Evolutionary conservation across 2,329 filamentous ascomycete species (phyloP).

Genomic region (Cladosporium oxysporum): DNA sequence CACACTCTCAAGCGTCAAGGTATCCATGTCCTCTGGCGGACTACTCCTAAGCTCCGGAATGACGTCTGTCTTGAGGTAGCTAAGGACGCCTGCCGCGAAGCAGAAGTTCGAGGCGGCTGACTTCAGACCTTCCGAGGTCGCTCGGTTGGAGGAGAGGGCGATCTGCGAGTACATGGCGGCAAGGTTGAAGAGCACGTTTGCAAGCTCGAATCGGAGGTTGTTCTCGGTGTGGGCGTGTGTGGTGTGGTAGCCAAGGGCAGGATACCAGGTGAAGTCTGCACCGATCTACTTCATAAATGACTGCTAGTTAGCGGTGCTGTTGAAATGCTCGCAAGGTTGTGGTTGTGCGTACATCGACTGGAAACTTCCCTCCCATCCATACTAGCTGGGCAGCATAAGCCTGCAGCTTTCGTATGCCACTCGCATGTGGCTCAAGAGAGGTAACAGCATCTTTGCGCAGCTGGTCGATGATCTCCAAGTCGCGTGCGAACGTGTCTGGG

Average conservation of each 20-base stretch:
- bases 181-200: constrained; percentile 91
- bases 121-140: constrained; percentile 79
- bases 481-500: constrained; percentile 90
- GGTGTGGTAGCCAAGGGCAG: constrained; percentile 73
- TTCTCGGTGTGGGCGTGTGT: constrained; percentile 49
- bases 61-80: constrained; percentile 72
- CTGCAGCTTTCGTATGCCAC: constrained; percentile 84
- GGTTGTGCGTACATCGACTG: constrained; percentile 70
- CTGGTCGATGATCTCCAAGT: constrained; percentile 82
- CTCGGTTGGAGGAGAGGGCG: constrained; percentile 75
- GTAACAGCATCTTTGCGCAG: constrained; percentile 84
- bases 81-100: constrained; percentile 79
- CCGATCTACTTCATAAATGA: constrained; percentile 64
- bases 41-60: constrained; percentile 80
- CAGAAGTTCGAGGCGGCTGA: constrained; percentile 88
- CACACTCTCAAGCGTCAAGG: constrained; percentile 78
- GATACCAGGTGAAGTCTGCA: constrained; percentile 95
- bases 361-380: constrained; percentile 94
- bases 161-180: constrained; percentile 92
- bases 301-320: constrained; percentile 8
- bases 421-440: constrained; percentile 82
- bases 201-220: constrained; percentile 77
- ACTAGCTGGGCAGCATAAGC: constrained; percentile 88
- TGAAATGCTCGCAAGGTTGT: background rate
- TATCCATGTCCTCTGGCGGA: constrained; percentile 95